These are phyloP conservation scores for Passalora sequoiae DNA, from an alignment of 2,329 filamentous ascomycete genomes.

Conservation along the genomic window DNA sequence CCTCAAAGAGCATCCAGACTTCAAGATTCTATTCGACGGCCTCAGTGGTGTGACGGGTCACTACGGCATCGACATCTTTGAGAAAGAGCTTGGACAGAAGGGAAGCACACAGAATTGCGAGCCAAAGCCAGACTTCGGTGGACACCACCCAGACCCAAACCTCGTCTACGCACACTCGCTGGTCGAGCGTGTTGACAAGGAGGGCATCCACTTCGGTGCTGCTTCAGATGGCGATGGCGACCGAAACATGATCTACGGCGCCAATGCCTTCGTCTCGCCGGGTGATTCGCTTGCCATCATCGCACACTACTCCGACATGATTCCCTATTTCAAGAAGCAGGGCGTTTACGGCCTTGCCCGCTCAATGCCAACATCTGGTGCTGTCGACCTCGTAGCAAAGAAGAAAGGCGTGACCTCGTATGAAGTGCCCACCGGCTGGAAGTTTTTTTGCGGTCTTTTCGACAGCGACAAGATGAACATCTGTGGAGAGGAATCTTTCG, in stretches of 20 bases:
- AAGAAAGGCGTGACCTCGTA: slow-evolving; percentile 87
- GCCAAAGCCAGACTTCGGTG: slow-evolving; percentile 90
- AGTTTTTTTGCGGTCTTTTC: slow-evolving; percentile 96
- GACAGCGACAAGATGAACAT: slow-evolving; percentile 95
- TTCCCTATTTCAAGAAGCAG: slow-evolving; percentile 97
- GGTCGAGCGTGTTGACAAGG: slow-evolving; percentile 87
- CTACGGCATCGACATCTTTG: slow-evolving; percentile 92
- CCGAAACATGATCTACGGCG: slow-evolving; percentile 99
- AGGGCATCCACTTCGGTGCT: slow-evolving; percentile 88
- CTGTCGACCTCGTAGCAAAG: slow-evolving; percentile 92
- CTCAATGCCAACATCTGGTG: slow-evolving; percentile 95
- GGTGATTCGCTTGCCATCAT: slow-evolving; percentile 98
- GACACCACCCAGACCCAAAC: slow-evolving; percentile 96
- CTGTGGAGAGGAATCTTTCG: slow-evolving; percentile 97
- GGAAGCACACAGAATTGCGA: slow-evolving; percentile 84
- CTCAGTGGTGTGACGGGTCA: slow-evolving; percentile 92
- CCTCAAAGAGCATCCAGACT: slow-evolving; percentile 78
- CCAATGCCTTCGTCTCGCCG: slow-evolving; percentile 91
- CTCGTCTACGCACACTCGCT: slow-evolving; percentile 93
- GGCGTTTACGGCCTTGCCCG: slow-evolving; percentile 92
- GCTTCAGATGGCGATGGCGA: slow-evolving; percentile 96
- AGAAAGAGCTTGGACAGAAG: slow-evolving; percentile 82
- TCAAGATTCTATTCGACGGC: slow-evolving; percentile 95
- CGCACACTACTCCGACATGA: slow-evolving; percentile 90
- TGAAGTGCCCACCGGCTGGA: slow-evolving; percentile 98